Evolutionary conservation across 495 filamentous ascomycete species (phyloP).

Genomic region (Aspergillus panamensis): DNA sequence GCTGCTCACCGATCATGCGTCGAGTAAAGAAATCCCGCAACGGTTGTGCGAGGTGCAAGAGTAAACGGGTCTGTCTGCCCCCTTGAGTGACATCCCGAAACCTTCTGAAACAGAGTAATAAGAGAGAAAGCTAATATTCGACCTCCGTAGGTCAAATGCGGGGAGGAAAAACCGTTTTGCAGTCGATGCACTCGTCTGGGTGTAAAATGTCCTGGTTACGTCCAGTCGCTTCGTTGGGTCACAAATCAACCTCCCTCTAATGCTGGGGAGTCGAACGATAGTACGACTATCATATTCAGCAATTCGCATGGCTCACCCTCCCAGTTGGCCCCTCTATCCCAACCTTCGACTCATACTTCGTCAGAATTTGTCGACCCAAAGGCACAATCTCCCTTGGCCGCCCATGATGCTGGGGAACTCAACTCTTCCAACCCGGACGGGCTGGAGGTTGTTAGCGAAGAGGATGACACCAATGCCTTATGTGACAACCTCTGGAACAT

Average conservation of each 20-base stretch:
- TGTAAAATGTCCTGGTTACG: slow-evolving; percentile 51
- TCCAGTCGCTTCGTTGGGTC: slow-evolving; percentile 52
- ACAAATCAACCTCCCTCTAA: slow-evolving; percentile 43
- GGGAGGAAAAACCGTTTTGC: slow-evolving; percentile 52
- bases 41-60: slow-evolving; percentile 49
- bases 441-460: slow-evolving; percentile 19
- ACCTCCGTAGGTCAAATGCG: slow-evolving; percentile 50
- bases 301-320: not conserved
- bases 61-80: slow-evolving; percentile 42
- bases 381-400: slow-evolving; percentile 7
- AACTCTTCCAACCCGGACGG: slow-evolving; percentile 7
- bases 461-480: slow-evolving; percentile 19
- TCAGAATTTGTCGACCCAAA: slow-evolving; percentile 6
- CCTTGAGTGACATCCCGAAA: not conserved
- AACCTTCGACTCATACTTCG: slow-evolving; percentile 1
- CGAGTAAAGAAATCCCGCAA: slow-evolving; percentile 48
- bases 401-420: not conserved
- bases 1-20: slow-evolving; percentile 31
- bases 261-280: slow-evolving; percentile 2
- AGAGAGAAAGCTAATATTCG: slow-evolving; percentile 1
- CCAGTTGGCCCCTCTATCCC: not conserved
- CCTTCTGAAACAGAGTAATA: not conserved
- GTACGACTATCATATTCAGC: not conserved
- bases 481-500: slow-evolving; percentile 40
- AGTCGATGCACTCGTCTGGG: slow-evolving; percentile 48